phyloP scores from a whole-genome alignment of 1,284 basidiomycete species.

The Amylostereum areolatum region DNA sequence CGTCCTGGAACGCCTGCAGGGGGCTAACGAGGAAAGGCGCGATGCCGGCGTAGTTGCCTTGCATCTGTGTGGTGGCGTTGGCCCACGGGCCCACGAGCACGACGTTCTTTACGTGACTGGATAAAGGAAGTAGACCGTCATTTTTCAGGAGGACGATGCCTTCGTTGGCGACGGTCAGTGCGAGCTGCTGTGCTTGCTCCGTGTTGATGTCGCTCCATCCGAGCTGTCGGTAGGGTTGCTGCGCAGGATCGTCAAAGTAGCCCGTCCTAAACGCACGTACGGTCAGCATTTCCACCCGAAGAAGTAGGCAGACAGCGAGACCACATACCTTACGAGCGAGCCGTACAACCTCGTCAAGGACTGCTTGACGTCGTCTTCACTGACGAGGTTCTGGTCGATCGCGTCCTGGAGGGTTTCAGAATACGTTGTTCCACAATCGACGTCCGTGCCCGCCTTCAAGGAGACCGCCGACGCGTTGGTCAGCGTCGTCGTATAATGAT shows the following conservation, averaged over 20 bases:
- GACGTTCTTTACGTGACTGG: conserved; percentile 33
- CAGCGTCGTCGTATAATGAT: conserved; percentile 37
- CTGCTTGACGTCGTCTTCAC: conserved; percentile 33
- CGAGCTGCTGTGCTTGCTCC: conserved; percentile 39
- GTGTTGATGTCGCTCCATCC: conserved; percentile 43
- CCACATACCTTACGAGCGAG: conserved; percentile 42
- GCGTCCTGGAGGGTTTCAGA: conserved; percentile 37
- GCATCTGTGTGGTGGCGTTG: conserved; percentile 48
- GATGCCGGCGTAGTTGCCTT: conserved; percentile 48
- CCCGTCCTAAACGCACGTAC: conserved; percentile 32
- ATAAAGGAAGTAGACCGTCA: conserved; percentile 45
- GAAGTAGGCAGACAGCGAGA: background rate
- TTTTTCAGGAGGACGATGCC: conserved; percentile 53
- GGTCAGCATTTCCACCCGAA: background rate
- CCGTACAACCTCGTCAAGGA: conserved; percentile 42
- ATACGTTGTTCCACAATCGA: conserved; percentile 49
- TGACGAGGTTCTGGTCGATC: conserved; percentile 40
- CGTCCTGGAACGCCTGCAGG: conserved; percentile 37
- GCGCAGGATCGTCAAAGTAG: conserved; percentile 45
- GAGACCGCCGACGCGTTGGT: conserved; percentile 42
- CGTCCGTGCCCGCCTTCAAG: conserved; percentile 47
- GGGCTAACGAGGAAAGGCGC: conserved; percentile 52
- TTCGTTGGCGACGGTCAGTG: conserved; percentile 43
- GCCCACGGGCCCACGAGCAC: conserved; percentile 52
- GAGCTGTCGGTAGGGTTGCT: conserved; percentile 45